Conservation (phyloP, 2,329 filamentous ascomycete genomes). For the Cladorrhinum sp. region DNA sequence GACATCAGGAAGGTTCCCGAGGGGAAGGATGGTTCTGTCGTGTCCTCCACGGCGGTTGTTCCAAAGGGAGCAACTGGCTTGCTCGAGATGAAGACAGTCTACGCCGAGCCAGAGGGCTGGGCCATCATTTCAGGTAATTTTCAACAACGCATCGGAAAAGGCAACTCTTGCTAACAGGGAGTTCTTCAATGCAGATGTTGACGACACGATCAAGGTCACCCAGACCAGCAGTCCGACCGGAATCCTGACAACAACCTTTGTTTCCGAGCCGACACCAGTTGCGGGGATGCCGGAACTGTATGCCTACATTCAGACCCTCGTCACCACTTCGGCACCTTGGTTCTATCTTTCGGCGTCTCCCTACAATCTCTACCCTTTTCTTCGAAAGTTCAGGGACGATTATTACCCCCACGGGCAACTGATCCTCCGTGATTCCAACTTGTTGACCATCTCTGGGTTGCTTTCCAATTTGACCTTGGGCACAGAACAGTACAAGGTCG, state of each 20-base stretch:
- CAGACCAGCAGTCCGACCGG: constrained; percentile 75
- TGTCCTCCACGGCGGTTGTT: constrained; percentile 49
- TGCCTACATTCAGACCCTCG: constrained; percentile 54
- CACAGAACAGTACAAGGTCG: constrained; percentile 82
- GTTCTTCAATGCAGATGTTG: constrained; percentile 60
- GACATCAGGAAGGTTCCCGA: constrained; percentile 56
- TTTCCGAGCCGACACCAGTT: constrained; percentile 68
- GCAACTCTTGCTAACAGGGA: background rate
- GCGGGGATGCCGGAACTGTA: constrained; percentile 85
- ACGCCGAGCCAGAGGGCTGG: constrained; percentile 77
- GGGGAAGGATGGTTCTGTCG: constrained; percentile 41
- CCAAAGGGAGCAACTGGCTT: constrained; percentile 53
- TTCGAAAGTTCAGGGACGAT: constrained; percentile 67
- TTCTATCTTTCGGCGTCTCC: constrained; percentile 94
- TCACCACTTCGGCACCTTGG: constrained; percentile 65
- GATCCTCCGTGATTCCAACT: constrained; percentile 79
- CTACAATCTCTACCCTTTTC: constrained; percentile 89
- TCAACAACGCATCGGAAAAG: constrained; percentile 18
- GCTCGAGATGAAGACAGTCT: constrained; percentile 66
- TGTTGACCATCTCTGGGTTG: constrained; percentile 79
- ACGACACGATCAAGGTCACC: constrained; percentile 94
- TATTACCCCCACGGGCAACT: constrained; percentile 77
- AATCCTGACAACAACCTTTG: constrained; percentile 80
- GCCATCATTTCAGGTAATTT: constrained; percentile 67
- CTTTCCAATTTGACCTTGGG: constrained; percentile 75